phyloP scores from a whole-genome alignment of 441 rosid genomes.

The Erodium texanum region DNA sequence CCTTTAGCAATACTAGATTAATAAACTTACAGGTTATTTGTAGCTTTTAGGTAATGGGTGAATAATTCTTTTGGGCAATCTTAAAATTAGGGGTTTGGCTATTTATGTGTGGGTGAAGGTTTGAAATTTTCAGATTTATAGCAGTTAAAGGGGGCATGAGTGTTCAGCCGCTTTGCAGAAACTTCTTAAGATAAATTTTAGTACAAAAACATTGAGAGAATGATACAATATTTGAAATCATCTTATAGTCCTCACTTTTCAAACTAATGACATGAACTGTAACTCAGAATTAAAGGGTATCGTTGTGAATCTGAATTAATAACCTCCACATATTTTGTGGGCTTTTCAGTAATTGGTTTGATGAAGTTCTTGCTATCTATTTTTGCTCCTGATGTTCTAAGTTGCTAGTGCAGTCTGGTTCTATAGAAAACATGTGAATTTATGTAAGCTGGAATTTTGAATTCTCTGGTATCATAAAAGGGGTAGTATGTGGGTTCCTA shows the following conservation, averaged over 20 bases:
- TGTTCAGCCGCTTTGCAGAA: not conserved
- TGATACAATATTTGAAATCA: not conserved
- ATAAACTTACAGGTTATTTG: not conserved
- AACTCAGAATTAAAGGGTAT: not conserved
- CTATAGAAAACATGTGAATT: not conserved
- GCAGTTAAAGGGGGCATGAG: not conserved
- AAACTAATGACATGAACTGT: not conserved
- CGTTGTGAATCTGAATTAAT: not conserved
- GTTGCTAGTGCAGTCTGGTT: not conserved
- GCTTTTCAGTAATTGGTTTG: not conserved
- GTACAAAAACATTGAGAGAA: not conserved
- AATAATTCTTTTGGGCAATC: not conserved
- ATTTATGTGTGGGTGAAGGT: not conserved
- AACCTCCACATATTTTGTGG: not conserved
- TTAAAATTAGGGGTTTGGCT: not conserved
- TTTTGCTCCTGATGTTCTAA: not conserved
- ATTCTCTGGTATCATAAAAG: not conserved
- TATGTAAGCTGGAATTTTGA: not conserved
- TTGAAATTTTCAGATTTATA: not conserved
- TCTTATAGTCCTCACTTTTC: not conserved
- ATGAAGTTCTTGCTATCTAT: not conserved
- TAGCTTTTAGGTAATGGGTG: not conserved
- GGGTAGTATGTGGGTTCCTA: not conserved
- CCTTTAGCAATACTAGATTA: not conserved
- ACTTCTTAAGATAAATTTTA: not conserved